Evolutionary conservation across 2,329 filamentous ascomycete species (phyloP).

Genomic region (Fusarium albosuccineum): DNA sequence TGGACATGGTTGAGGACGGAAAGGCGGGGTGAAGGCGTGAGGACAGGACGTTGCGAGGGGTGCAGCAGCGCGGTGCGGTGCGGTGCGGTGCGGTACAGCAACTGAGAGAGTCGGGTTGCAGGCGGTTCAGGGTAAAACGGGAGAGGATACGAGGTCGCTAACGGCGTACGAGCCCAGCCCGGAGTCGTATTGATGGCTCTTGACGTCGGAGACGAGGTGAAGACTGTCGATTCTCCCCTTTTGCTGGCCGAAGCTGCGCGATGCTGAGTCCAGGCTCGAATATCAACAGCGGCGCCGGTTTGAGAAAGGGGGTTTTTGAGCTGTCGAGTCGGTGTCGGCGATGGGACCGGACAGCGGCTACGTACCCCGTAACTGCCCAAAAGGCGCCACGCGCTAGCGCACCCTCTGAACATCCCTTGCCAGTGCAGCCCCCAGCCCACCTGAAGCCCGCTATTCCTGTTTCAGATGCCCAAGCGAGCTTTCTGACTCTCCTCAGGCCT

Average conservation of each 20-base stretch:
- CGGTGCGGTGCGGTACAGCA: too few relatives aligned
- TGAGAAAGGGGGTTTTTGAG: conserved; percentile 47
- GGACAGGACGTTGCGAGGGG: too few relatives aligned
- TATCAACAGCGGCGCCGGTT: conserved; percentile 38
- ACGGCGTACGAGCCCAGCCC: conserved; percentile 11
- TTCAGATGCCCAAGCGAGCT: conserved; percentile 22
- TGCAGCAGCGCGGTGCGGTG: too few relatives aligned
- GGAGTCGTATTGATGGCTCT: background rate
- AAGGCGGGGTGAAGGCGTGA: too few relatives aligned
- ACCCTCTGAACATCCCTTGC: conserved; percentile 29
- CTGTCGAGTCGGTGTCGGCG: conserved; percentile 41
- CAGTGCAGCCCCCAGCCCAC: conserved; percentile 34
- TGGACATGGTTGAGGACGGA: conserved; percentile 62
- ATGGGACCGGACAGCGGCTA: conserved; percentile 38
- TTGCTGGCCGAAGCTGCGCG: conserved; percentile 11
- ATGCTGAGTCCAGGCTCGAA: conserved; percentile 40
- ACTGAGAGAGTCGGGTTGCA: too few relatives aligned
- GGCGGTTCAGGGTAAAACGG: conserved; percentile 6
- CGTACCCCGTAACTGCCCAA: conserved; percentile 43
- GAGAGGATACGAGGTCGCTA: conserved; percentile 9
- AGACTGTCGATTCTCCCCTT: conserved; percentile 3
- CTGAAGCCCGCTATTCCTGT: conserved; percentile 45
- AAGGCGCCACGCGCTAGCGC: conserved; percentile 40
- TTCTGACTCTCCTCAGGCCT: conserved; percentile 32
- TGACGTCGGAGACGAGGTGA: background rate